Percentiles rank a stretch among this genome's conserved stretches.
Conservation (phyloP, 2,329 filamentous ascomycete species). For the Penicillium sp. region DNA sequence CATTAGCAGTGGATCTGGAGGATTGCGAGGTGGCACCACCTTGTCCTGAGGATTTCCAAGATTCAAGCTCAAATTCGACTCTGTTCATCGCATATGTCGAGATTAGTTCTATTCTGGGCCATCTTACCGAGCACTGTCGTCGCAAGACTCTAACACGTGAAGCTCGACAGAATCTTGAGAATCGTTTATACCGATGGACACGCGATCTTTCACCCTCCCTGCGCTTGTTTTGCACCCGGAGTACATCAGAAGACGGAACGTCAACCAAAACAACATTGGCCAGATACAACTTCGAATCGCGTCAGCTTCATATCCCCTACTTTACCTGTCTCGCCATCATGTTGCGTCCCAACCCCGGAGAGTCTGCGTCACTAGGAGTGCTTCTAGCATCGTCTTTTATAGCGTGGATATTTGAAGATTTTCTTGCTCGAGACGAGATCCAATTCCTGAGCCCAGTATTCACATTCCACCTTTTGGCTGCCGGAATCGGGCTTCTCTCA, state of each 20-base stretch:
- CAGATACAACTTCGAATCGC: constrained; percentile 37
- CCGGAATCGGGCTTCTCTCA: constrained; percentile 38
- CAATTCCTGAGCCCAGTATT: constrained; percentile 43
- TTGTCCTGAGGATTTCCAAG: constrained; percentile 34
- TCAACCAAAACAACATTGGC: background rate
- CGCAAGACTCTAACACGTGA: constrained; percentile 25
- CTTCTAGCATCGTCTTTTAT: constrained; percentile 43
- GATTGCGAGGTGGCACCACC: constrained; percentile 38
- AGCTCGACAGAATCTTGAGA: constrained; percentile 23
- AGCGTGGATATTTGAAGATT: constrained; percentile 45
- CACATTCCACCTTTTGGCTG: constrained; percentile 42
- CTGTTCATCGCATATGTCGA: constrained; percentile 42
- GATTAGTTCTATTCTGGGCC: constrained; percentile 38
- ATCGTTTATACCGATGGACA: constrained; percentile 35
- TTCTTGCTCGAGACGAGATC: constrained; percentile 44
- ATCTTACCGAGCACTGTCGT: constrained; percentile 25
- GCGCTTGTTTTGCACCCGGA: constrained; percentile 18
- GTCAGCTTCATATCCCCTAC: constrained; percentile 39
- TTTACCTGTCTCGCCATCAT: constrained; percentile 42
- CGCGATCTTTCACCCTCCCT: constrained; percentile 31
- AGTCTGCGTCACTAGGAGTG: constrained; percentile 35
- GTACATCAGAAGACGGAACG: background rate
- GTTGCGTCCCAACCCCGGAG: constrained; percentile 26
- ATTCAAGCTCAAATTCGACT: constrained; percentile 24
- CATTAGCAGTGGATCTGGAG: constrained; percentile 39